phyloP scores from a whole-genome alignment of 78 protist species.

The Speleostelium caveatum region DNA sequence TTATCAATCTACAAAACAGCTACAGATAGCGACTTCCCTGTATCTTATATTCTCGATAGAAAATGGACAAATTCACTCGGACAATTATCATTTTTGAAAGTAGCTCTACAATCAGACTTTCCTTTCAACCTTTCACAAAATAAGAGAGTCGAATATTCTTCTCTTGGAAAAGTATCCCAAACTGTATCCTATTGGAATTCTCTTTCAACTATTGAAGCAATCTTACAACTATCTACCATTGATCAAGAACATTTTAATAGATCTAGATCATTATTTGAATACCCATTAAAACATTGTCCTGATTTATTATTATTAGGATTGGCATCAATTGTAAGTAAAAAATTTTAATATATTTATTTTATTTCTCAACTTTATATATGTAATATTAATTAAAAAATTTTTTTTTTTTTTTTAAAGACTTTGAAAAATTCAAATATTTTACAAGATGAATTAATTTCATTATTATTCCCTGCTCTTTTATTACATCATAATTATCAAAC shows the following conservation, averaged over 20 bases:
- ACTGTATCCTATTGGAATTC: conserved; percentile 77
- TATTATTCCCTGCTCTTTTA: conserved; percentile 56
- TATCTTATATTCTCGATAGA: conserved; percentile 59
- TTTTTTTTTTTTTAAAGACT: not conserved
- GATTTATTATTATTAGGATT: conserved; percentile 76
- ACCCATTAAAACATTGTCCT: conserved; percentile 81
- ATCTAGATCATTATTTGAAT: conserved; percentile 61
- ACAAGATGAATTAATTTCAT: conserved; percentile 44
- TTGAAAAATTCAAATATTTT: conserved; percentile 25
- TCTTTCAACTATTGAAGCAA: conserved; percentile 66
- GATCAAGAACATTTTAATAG: conserved; percentile 56
- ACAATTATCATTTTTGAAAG: conserved; percentile 73
- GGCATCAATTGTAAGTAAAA: conserved; percentile 42
- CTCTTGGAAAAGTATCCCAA: conserved; percentile 40
- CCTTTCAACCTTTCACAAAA: conserved; percentile 55
- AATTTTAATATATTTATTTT: not conserved
- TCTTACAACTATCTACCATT: conserved; percentile 54
- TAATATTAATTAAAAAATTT: not conserved
- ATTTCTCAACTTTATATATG: not conserved
- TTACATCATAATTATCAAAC: conserved; percentile 47
- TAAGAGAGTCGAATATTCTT: conserved; percentile 42
- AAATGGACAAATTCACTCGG: conserved; percentile 77
- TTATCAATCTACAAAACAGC: conserved; percentile 61
- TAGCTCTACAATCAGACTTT: conserved; percentile 63
- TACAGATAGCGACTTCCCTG: conserved; percentile 67